phyloP scores from a whole-genome alignment of 345 rosid species.

The Turritis glabra region DNA sequence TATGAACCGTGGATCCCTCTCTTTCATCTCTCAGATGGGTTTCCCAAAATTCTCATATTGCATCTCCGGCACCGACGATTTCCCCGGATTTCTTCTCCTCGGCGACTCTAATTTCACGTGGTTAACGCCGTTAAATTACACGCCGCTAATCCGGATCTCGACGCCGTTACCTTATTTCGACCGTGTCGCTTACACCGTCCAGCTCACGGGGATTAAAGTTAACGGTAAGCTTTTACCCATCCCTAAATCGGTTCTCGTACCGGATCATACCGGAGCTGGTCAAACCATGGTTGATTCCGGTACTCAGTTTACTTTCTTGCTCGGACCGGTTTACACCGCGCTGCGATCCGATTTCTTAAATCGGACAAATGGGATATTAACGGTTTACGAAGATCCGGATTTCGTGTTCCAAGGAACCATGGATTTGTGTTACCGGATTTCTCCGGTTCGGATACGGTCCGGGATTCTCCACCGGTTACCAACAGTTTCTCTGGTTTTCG shows the following conservation, averaged over 20 bases:
- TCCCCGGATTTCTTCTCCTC: constrained; percentile 72
- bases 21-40: constrained; percentile 78
- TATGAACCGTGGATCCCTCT: constrained; percentile 89
- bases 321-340: constrained; percentile 77
- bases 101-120: constrained; percentile 74
- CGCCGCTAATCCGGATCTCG: constrained; percentile 67
- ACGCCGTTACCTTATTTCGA: constrained; percentile 79
- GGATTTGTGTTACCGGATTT: constrained; percentile 77
- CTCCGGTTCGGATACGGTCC: constrained; percentile 17
- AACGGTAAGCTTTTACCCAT: constrained; percentile 53
- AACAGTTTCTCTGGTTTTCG: constrained; percentile 61
- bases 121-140: constrained; percentile 65
- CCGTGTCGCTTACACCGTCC: constrained; percentile 88
- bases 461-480: constrained; percentile 53
- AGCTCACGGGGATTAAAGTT: constrained; percentile 84
- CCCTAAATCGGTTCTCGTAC: constrained; percentile 61
- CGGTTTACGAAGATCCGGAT: constrained; percentile 61
- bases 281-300: constrained; percentile 98
- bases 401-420: constrained; percentile 87
- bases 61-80: constrained; percentile 66
- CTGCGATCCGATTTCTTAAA: constrained; percentile 61
- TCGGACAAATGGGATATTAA: constrained; percentile 53
- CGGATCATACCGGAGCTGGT: constrained; percentile 95
- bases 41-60: constrained; percentile 87
- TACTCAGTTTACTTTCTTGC: constrained; percentile 84